Conservation (phyloP, 176 grass and related monocot genomes). For the Phyllostachys edulis region DNA sequence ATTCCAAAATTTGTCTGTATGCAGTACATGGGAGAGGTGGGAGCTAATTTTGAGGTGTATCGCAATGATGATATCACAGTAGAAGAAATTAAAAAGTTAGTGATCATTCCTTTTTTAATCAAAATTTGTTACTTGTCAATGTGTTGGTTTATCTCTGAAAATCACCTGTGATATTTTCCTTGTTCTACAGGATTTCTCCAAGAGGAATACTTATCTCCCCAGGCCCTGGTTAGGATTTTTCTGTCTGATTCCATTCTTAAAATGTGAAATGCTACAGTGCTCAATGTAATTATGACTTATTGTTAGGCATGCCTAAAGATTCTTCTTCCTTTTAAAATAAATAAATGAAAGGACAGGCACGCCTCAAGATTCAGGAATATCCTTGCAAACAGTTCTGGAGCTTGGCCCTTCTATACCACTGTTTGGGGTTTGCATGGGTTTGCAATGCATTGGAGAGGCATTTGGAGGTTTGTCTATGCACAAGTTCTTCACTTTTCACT, state of each 20-base stretch:
- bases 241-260: neutral
- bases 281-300: neutral
- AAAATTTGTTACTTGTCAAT: neutral
- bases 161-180: conserved; percentile 20
- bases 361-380: conserved; percentile 87
- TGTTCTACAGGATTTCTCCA: conserved; percentile 63
- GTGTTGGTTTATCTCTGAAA: conserved; percentile 6
- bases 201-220: conserved; percentile 81
- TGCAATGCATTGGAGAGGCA: conserved; percentile 83
- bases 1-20: conserved; percentile 16
- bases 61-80: conserved; percentile 77
- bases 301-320: conserved; percentile 32
- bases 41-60: conserved; percentile 73
- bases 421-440: conserved; percentile 94
- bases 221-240: conserved; percentile 60
- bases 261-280: neutral
- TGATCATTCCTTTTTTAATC: neutral
- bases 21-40: conserved; percentile 80
- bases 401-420: conserved; percentile 68
- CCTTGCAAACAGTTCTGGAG: conserved; percentile 69
- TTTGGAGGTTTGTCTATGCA: conserved; percentile 59
- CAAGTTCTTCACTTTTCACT: conserved; percentile 21
- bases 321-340: conserved; percentile 3
- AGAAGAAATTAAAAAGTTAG: conserved; percentile 65
- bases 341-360: conserved; percentile 41